Percentiles rank a stretch among this genome's conserved stretches.
Evolutionary conservation across 331 rosid species (phyloP).

Genomic region (Quercus lobata): DNA sequence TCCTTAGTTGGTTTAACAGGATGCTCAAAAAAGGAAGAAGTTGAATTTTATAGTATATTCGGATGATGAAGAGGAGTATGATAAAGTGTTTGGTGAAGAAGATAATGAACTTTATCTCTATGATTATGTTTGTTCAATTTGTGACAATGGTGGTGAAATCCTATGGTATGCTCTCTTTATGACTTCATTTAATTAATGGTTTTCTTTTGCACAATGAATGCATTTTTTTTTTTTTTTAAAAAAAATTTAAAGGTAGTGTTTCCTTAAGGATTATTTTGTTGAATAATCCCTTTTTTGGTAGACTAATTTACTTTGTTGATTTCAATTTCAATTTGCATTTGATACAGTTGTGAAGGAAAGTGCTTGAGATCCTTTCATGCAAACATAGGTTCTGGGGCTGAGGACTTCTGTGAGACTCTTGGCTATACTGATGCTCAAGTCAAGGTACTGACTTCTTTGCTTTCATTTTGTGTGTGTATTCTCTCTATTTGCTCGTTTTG

Average conservation of each 20-base stretch:
- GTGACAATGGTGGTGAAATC: slow-evolving; percentile 73
- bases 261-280: background rate
- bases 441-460: slow-evolving; percentile 14
- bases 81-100: slow-evolving; percentile 20
- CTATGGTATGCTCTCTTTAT: slow-evolving; percentile 42
- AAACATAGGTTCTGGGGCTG: slow-evolving; percentile 28
- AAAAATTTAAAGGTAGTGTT: background rate
- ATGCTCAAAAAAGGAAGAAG: slow-evolving; percentile 16
- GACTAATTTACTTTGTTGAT: background rate
- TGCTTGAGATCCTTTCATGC: slow-evolving; percentile 74
- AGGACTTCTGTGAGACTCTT: slow-evolving; percentile 45
- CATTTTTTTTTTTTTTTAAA: background rate
- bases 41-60: slow-evolving; percentile 20
- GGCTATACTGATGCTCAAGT: slow-evolving; percentile 35
- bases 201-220: background rate
- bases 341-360: slow-evolving; percentile 58
- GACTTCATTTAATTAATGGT: background rate
- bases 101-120: slow-evolving; percentile 24
- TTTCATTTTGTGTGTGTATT: background rate
- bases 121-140: slow-evolving; percentile 58
- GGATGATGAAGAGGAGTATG: slow-evolving; percentile 27
- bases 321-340: background rate
- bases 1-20: slow-evolving; percentile 35
- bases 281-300: background rate
- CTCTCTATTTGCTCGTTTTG: slow-evolving; percentile 5